A percentile compares a stretch with the other conserved stretches of the same genome.
Conservation (phyloP, 139 green algal species). For the Desmodesmus armatus region DNA sequence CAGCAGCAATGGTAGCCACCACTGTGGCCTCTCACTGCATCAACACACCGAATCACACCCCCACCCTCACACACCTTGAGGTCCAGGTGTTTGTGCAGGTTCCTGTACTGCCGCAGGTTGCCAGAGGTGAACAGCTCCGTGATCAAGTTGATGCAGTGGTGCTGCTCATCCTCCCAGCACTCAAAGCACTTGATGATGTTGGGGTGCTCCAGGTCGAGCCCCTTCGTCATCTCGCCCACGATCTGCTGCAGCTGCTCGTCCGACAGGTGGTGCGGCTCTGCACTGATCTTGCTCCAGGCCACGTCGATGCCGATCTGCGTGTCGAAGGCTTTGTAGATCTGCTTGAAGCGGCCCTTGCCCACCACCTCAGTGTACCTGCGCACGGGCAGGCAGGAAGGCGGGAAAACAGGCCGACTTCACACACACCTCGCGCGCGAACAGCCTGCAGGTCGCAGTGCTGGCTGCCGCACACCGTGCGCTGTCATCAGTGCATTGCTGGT, state of each 20-base stretch:
- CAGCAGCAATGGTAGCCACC: too few relatives aligned
- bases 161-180: constrained; percentile 81
- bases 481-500: too few relatives aligned
- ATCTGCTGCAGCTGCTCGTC: constrained; percentile 77
- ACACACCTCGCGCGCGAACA: not conserved
- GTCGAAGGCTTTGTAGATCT: constrained; percentile 85
- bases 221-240: constrained; percentile 82
- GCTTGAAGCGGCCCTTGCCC: constrained; percentile 88
- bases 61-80: constrained; percentile 44
- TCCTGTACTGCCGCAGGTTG: constrained; percentile 90
- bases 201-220: constrained; percentile 86
- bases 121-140: constrained; percentile 95
- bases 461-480: too few relatives aligned
- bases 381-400: not conserved
- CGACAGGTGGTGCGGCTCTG: constrained; percentile 65
- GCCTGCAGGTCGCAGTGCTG: not conserved
- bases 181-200: constrained; percentile 92
- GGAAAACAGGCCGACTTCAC: not conserved
- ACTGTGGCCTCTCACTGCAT: too few relatives aligned
- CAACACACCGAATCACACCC: too few relatives aligned
- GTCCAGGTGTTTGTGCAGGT: constrained; percentile 86
- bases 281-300: constrained; percentile 91
- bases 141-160: constrained; percentile 91
- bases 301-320: constrained; percentile 90
- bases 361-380: constrained; percentile 73